These are phyloP conservation scores for Amanita molliuscula DNA, from an alignment of 768 basidiomycete genomes.

Conservation along the genomic window DNA sequence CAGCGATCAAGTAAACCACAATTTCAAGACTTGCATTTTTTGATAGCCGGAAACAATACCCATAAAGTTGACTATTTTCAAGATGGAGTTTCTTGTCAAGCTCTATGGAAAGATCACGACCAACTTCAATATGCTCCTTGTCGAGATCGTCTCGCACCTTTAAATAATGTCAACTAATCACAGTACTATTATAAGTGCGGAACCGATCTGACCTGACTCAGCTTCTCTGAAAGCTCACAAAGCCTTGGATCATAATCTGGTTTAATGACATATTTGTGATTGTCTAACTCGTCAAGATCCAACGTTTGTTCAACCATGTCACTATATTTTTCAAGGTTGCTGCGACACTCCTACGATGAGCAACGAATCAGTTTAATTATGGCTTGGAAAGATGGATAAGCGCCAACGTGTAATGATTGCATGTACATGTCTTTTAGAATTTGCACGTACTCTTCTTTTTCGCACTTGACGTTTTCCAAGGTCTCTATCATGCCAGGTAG, in stretches of 20 bases:
- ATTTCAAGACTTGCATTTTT: constrained; percentile 56
- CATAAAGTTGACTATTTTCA: constrained; percentile 82
- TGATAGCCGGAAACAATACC: constrained; percentile 88
- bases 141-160: constrained; percentile 74
- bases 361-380: not conserved
- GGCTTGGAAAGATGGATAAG: not conserved
- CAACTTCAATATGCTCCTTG: constrained; percentile 62
- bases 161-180: not conserved
- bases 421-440: constrained; percentile 67
- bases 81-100: constrained; percentile 93
- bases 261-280: constrained; percentile 85
- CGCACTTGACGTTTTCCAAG: constrained; percentile 39
- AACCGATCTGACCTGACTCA: constrained; percentile 38
- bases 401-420: constrained; percentile 42
- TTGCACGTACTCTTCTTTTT: constrained; percentile 30
- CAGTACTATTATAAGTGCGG: not conserved
- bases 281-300: constrained; percentile 77
- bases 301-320: constrained; percentile 97
- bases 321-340: constrained; percentile 62
- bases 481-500: constrained; percentile 64
- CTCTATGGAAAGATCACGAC: constrained; percentile 66
- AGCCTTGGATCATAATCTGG: constrained; percentile 81
- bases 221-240: constrained; percentile 52
- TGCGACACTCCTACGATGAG: constrained; percentile 45
- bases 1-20: not conserved